These are phyloP conservation scores for Acrocalymma vagum DNA, from an alignment of 2,329 filamentous ascomycete genomes.

Conservation along the genomic window DNA sequence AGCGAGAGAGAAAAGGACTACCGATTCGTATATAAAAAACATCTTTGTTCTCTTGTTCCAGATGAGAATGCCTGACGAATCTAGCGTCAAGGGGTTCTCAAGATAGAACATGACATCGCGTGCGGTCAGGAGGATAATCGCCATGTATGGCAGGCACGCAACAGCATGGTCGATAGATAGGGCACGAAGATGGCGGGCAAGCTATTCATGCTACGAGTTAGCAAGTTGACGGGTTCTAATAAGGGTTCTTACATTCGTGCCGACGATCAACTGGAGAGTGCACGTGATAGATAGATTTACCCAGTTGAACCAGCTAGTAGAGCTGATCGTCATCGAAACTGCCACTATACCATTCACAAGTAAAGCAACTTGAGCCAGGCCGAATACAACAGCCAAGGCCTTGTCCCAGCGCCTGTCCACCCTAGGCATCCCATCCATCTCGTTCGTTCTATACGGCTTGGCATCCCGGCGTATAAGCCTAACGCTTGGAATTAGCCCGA, in stretches of 20 bases:
- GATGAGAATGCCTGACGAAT: slow-evolving; percentile 13
- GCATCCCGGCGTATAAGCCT: slow-evolving; percentile 13
- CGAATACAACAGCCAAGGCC: slow-evolving; percentile 10
- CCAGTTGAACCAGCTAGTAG: slow-evolving; percentile 13
- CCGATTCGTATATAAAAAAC: slow-evolving; percentile 17
- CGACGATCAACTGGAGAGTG: slow-evolving; percentile 11
- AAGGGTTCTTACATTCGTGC: slow-evolving; percentile 15
- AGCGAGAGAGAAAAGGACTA: slow-evolving; percentile 13
- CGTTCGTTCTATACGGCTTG: slow-evolving; percentile 9
- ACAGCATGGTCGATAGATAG: slow-evolving; percentile 11
- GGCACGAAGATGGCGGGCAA: slow-evolving; percentile 10
- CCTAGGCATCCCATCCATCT: slow-evolving; percentile 11
- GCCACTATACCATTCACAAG: slow-evolving; percentile 13
- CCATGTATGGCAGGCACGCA: slow-evolving; percentile 14
- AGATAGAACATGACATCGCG: slow-evolving; percentile 13
- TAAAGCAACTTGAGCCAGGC: slow-evolving; percentile 12
- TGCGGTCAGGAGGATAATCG: slow-evolving; percentile 13
- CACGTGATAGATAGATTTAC: slow-evolving; percentile 14
- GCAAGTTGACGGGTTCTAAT: slow-evolving; percentile 11
- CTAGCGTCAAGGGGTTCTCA: slow-evolving; percentile 11
- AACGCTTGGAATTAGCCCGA: slow-evolving; percentile 11
- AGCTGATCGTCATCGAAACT: slow-evolving; percentile 11
- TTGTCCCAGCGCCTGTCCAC: slow-evolving; percentile 6
- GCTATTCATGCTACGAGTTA: slow-evolving; percentile 16
- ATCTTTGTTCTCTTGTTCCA: slow-evolving; percentile 13